These are phyloP conservation scores for Ambispora gerdemannii DNA, from an alignment of 192 early-diverging fungal species.

Conservation along the genomic window DNA sequence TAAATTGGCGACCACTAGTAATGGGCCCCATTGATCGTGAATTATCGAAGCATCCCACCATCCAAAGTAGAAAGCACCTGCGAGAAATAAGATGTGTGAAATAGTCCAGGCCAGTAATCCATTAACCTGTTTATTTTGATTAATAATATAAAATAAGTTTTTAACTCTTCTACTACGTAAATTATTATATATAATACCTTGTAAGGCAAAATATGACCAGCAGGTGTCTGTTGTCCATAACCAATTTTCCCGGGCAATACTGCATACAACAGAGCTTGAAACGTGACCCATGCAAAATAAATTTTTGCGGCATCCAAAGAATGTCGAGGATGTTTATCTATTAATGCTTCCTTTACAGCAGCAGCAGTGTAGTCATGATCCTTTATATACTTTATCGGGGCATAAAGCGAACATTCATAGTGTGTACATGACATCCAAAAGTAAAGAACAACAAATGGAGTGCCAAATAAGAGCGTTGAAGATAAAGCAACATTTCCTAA, in stretches of 20 bases:
- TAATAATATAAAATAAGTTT: background rate
- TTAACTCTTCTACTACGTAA: too few relatives aligned
- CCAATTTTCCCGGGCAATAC: conserved; percentile 67
- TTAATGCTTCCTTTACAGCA: conserved; percentile 35
- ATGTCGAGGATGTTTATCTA: conserved; percentile 44
- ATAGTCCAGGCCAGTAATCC: conserved; percentile 71
- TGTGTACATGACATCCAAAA: conserved; percentile 64
- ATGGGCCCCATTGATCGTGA: conserved; percentile 71
- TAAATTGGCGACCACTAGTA: conserved; percentile 67
- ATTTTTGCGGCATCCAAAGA: conserved; percentile 51
- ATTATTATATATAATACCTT: conserved; percentile 41
- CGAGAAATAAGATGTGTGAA: conserved; percentile 64
- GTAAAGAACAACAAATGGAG: conserved; percentile 65
- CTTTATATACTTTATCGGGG: conserved; percentile 46
- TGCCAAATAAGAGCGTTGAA: conserved; percentile 55
- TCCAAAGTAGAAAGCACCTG: conserved; percentile 57
- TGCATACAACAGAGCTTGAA: conserved; percentile 67
- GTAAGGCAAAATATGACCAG: conserved; percentile 68
- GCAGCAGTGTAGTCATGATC: conserved; percentile 28
- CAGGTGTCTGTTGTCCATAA: conserved; percentile 76
- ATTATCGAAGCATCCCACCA: conserved; percentile 66
- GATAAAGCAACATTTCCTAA: conserved; percentile 47
- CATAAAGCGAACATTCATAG: conserved; percentile 63
- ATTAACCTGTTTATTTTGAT: conserved; percentile 55
- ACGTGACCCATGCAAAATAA: conserved; percentile 62